Base-by-base conservation (phyloP, 2,329 filamentous ascomycete genomes). In the Neofusicoccum umdonicola region DNA sequence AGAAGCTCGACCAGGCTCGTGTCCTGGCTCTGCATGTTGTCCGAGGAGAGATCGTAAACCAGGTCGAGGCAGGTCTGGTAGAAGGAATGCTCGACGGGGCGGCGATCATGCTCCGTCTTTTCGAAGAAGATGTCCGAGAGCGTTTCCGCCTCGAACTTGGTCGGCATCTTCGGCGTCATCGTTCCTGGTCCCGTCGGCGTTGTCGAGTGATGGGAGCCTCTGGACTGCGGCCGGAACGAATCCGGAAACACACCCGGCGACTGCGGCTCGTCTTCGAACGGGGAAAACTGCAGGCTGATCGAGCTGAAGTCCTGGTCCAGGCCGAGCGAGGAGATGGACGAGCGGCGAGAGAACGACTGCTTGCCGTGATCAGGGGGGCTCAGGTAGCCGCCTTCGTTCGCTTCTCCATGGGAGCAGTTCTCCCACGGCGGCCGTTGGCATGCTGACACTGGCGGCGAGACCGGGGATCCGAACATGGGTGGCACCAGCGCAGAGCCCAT, bases 61-160 rank as follows among this genome's bases (percentile, higher is more conserved):
- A 37, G 27, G 3, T 60, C 56, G 11, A 60, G 56, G 42, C 56
- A 60, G 2, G 15, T 47, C 31, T 47, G 56, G 56, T 60, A 15
- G 42, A 47, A 47, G 5, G 27, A 2, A 1, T 15, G 56, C 4
- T 35, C 56, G 3, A 60, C 27, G 9, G 56, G 73, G 4, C 51
- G 51, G 27, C 27, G 27, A 7, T 34, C 71, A 67, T 0, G 72
- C 58, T 0, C 70, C 62, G 22, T 74, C 71, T 74, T 66, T 27
- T 73, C 69, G 19, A 75, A 68, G 48, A 77, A 76, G 45, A 75
- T 74, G 8, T 72, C 65, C 0, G 73, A 76, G 2, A 77, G 66
- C 0, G 75, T 77, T 48, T 77, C 75, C 6, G 75, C 75, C 63
- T 77, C 75, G 54, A 76, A 77, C 2, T 72, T 72, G 58, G 73